Base-by-base conservation (phyloP, 768 basidiomycete species). In the Pholiota conissans region DNA sequence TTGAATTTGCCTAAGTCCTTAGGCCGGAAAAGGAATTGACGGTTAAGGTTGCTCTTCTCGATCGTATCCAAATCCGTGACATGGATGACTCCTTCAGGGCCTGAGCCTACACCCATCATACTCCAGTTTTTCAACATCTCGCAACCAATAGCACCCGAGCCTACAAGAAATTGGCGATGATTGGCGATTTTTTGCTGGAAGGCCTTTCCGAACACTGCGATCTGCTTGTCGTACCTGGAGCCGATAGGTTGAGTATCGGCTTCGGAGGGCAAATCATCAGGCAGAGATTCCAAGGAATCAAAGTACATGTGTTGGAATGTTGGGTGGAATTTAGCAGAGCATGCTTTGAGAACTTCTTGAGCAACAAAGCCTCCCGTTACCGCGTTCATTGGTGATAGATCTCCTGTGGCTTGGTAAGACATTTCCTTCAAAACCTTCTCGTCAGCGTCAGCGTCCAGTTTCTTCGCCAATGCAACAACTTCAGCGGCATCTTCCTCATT, bases 61-160 rank as follows among this genome's bases (percentile, higher is more conserved):
- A 99, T 99, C 28, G 95, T 98, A 72, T 99, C 97, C 65, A 99
- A 74, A 72, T 99, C 97, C 5, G 97, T 98, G 55, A 98, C 93
- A 65, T 95, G 87, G 56, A 99, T 91, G 51, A 81, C 74, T 9
- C 92, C 97, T 39, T 86, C 79, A 14, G 83, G 78, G 10, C 92
- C 92, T 28, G 88, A 83, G 6, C 84, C 95, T 46, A 99, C 77
- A 59, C 97, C 97, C 82, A 98, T 96, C 93, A 98, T 91, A 63
- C 92, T 91, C 97, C 97, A 99, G 74, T 98, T 99, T 81, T 99
- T 99, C 66, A 99, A 76, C 97, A 98, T 98, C 76, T 99, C 97
- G 69, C 97, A 99, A 18, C 97, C 97, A 70, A 99, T 98, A 32
- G 97, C 97, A 45, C 97, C 97, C n/a, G 96, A 87, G 8, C 97